Base-by-base conservation (phyloP, 495 filamentous ascomycete genomes). In the Neurospora sp. region DNA sequence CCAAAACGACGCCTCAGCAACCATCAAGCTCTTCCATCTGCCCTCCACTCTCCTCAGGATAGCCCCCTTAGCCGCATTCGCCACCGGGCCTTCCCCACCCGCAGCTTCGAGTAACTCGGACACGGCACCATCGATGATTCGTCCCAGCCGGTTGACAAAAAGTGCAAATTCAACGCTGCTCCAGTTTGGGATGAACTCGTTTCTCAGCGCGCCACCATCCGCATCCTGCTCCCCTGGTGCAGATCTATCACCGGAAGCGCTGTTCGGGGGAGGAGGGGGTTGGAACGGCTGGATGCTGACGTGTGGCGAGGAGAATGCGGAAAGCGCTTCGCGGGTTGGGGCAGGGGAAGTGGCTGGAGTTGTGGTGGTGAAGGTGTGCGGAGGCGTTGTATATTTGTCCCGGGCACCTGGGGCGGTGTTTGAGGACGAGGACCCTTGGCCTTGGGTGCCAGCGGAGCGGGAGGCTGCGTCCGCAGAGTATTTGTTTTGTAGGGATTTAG, bases 131-230 rank as follows among this genome's bases (percentile, higher is more conserved):
- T 83, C 80, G 70, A 83, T 75, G 38, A 82, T 69, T 14, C 68
- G 41, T n/a, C 75, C 79, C 71, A 82, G 70, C 61, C 75, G 61
- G 3, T 71, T 75, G 9, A 91, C 89, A 80, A 91, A 91, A 9
- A 61, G 80, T 48, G 82, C 83, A 78, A 92, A 92, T 76, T 89
- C 85, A 12, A 59, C 71, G 73, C 85, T 87, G 71, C 87, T 88
- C 89, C 89, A 91, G 77, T 91, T 91, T 1, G 87, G 87, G 74
- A 91, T 90, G 74, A 91, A 90, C 79, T 86, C 83, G 71, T 82
- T 82, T 70, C 89, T 82, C 78, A 91, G 75, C 44, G 89, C 89
- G 0, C 89, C 90, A 1, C 89, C 89, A 76, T 92, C 89, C 7
- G 80, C 83, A 78, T 90, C 87, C 45, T 76, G 71, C 12, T 71